Evolutionary conservation across 805 yeast species (phyloP).

Genomic region (Yarrowia alimentaria): DNA sequence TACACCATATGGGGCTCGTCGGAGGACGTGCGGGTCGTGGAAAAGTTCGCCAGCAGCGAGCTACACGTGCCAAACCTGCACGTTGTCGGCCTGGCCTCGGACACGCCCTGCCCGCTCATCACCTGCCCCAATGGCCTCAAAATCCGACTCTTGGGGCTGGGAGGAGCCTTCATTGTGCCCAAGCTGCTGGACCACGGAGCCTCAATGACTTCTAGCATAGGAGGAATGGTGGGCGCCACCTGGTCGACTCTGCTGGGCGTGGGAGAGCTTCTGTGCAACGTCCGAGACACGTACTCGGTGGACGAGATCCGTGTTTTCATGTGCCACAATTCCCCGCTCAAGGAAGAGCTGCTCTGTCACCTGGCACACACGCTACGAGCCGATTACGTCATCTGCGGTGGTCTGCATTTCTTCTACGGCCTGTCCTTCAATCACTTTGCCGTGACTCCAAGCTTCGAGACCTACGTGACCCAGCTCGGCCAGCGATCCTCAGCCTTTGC

Average conservation of each 20-base stretch:
- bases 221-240: slow-evolving; percentile 65
- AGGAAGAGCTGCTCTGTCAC: slow-evolving; percentile 68
- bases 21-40: slow-evolving; percentile 68
- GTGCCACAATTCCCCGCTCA: slow-evolving; percentile 67
- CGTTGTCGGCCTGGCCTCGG: slow-evolving; percentile 56
- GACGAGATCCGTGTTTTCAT: slow-evolving; percentile 58
- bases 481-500: slow-evolving; percentile 61
- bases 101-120: slow-evolving; percentile 45
- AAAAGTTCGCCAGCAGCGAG: slow-evolving; percentile 56
- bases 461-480: slow-evolving; percentile 60
- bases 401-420: slow-evolving; percentile 68
- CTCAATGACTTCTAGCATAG: slow-evolving; percentile 45
- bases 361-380: slow-evolving; percentile 64
- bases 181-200: slow-evolving; percentile 67
- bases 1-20: slow-evolving; percentile 75
- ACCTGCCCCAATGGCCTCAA: slow-evolving; percentile 47
- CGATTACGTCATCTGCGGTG: slow-evolving; percentile 71
- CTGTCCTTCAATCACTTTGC: slow-evolving; percentile 68
- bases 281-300: slow-evolving; percentile 43
- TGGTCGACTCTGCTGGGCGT: slow-evolving; percentile 74
- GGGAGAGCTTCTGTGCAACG: slow-evolving; percentile 59
- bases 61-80: slow-evolving; percentile 56
- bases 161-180: slow-evolving; percentile 67
- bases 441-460: slow-evolving; percentile 59
- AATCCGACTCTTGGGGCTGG: slow-evolving; percentile 63